phyloP scores from a whole-genome alignment of 2,329 filamentous ascomycete genomes.

The Cladophialophora exuberans region DNA sequence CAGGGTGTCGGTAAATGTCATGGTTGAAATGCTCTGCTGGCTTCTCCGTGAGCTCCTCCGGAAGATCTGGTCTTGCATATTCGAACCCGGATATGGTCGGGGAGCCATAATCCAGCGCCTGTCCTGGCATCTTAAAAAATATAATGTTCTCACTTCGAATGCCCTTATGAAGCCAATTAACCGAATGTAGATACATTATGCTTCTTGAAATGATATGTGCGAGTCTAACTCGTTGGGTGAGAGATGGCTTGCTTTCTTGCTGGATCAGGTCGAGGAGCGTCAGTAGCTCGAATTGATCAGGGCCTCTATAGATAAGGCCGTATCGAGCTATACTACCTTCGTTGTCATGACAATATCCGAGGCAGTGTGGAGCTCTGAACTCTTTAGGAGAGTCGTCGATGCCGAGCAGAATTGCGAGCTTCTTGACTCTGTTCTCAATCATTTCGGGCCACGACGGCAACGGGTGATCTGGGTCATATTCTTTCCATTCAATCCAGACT shows the following conservation, averaged over 20 bases:
- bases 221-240: constrained; percentile 57
- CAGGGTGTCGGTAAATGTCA: constrained; percentile 57
- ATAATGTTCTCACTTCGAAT: constrained; percentile 58
- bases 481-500: not conserved
- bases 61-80: constrained; percentile 55
- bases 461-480: not conserved
- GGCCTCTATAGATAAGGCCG: constrained; percentile 36
- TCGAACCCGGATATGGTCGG: constrained; percentile 60
- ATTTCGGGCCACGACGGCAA: not conserved
- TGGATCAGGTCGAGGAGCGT: constrained; percentile 46
- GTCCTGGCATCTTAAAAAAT: constrained; percentile 46
- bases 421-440: constrained; percentile 39
- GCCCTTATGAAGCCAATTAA: constrained; percentile 64
- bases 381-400: constrained; percentile 53
- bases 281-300: not conserved
- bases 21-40: constrained; percentile 40
- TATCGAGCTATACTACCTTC: constrained; percentile 47
- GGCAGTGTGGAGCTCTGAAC: constrained; percentile 55
- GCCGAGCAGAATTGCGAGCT: constrained; percentile 53
- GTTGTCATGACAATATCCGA: constrained; percentile 56
- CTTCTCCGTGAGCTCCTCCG: constrained; percentile 55
- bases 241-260: constrained; percentile 43
- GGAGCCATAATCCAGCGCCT: constrained; percentile 25
- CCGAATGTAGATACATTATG: constrained; percentile 58
- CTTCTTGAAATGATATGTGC: constrained; percentile 58